phyloP scores from a whole-genome alignment of 345 rosid species.

The Lagerstroemia speciosa region DNA sequence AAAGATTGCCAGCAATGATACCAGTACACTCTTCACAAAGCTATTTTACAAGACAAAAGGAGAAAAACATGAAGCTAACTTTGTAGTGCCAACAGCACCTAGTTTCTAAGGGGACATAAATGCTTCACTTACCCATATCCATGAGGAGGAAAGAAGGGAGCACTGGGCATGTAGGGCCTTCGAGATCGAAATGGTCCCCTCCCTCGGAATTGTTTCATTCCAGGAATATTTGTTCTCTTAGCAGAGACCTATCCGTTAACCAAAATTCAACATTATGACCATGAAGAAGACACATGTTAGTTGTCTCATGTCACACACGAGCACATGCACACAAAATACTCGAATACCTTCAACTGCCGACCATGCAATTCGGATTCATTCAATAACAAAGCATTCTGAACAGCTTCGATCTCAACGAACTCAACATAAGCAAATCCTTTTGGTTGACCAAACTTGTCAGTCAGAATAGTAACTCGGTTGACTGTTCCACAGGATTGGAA shows the following conservation, averaged over 20 bases:
- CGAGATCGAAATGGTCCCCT: conserved; percentile 54
- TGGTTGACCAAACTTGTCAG: conserved; percentile 98
- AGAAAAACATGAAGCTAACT: background rate
- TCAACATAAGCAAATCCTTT: conserved; percentile 98
- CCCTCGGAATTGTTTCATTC: conserved; percentile 90
- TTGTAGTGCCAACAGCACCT: background rate
- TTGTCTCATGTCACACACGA: too few relatives aligned
- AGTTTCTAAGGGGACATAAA: background rate
- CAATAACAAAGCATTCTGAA: conserved; percentile 78
- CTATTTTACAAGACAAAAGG: background rate
- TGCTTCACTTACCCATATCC: conserved; percentile 57
- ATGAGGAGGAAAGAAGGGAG: conserved; percentile 38
- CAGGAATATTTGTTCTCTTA: conserved; percentile 95
- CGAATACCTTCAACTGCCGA: conserved; percentile 78
- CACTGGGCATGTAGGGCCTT: conserved; percentile 69
- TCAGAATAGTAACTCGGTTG: conserved; percentile 93
- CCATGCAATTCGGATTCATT: conserved; percentile 97
- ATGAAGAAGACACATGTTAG: background rate
- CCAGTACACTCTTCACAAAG: background rate
- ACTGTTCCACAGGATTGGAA: conserved; percentile 98
- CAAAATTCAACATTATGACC: conserved; percentile 8
- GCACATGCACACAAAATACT: background rate
- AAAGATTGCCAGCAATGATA: background rate
- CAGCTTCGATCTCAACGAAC: conserved; percentile 89
- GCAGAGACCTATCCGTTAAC: conserved; percentile 63